Percentiles rank a stretch among this genome's conserved stretches.
Evolutionary conservation across 805 yeast species (phyloP).

Genomic region (Myxozyma melibiosi): DNA sequence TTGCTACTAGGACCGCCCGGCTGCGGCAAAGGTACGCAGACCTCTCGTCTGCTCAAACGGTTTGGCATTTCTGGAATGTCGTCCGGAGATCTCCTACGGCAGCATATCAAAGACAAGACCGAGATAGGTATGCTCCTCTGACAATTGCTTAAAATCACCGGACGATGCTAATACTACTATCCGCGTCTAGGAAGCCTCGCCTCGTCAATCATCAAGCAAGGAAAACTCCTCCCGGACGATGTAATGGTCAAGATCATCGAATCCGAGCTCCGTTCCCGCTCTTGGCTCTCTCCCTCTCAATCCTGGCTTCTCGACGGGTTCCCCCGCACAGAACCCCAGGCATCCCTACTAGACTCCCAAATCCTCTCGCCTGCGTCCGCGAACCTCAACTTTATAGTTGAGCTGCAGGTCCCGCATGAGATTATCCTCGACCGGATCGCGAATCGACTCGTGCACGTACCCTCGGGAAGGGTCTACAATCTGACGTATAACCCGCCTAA

Average conservation of each 20-base stretch:
- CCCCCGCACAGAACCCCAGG: constrained; percentile 81
- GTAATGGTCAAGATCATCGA: constrained; percentile 63
- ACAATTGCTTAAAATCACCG: no score
- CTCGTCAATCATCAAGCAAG: constrained; percentile 51
- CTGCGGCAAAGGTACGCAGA: constrained; percentile 90
- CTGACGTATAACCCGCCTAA: constrained; percentile 88
- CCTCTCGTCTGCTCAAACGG: constrained; percentile 60
- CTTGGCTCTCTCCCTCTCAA: constrained; percentile 48
- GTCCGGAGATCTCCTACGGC: constrained; percentile 81
- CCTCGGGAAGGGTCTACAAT: constrained; percentile 87
- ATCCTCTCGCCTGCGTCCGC: constrained; percentile 46
- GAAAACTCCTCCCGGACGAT: constrained; percentile 73
- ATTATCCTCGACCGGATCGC: constrained; percentile 80
- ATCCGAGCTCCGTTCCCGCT: constrained; percentile 48
- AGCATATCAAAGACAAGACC: constrained; percentile 60
- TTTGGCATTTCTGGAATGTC: constrained; percentile 63
- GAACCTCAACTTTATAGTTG: constrained; percentile 74
- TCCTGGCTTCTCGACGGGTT: constrained; percentile 89
- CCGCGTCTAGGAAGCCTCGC: background rate
- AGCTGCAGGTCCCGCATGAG: constrained; percentile 81
- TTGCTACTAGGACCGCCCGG: constrained; percentile 93
- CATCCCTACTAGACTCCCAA: constrained; percentile 55
- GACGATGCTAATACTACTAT: background rate
- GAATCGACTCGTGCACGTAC: constrained; percentile 79
- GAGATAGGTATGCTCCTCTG: constrained; percentile 50